Conservation (phyloP, 2,329 filamentous ascomycete species). For the Ramularia endophylla region DNA sequence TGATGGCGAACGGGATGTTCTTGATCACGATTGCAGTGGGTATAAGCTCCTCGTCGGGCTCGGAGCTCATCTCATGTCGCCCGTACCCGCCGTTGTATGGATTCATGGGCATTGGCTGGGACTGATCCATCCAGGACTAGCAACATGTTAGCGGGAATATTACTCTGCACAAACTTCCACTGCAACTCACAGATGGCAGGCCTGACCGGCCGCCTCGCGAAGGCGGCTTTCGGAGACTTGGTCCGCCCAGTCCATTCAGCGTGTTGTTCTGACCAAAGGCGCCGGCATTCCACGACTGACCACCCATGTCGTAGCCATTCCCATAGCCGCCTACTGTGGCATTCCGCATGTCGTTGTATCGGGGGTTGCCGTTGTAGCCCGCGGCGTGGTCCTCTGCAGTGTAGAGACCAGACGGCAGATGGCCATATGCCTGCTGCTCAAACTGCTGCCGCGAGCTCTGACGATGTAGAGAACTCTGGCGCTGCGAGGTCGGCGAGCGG, state of each 20-base stretch:
- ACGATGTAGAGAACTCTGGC: conserved; percentile 58
- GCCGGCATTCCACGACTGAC: conserved; percentile 75
- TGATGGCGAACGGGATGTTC: conserved; percentile 97
- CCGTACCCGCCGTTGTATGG: conserved; percentile 39
- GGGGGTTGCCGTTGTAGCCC: conserved; percentile 47
- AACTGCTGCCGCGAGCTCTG: conserved; percentile 68
- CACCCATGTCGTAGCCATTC: conserved; percentile 61
- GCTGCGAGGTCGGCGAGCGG: conserved; percentile 69
- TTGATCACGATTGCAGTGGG: conserved; percentile 99
- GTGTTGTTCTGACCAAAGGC: conserved; percentile 62
- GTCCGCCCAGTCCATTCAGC: conserved; percentile 38
- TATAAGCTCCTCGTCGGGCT: conserved; percentile 79
- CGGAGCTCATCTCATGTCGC: conserved; percentile 43
- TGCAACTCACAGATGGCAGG: conserved; percentile 65
- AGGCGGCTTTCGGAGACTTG: conserved; percentile 42
- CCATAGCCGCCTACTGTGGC: conserved; percentile 56
- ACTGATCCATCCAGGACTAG: conserved; percentile 59
- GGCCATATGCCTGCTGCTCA: conserved; percentile 57
- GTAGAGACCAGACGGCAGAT: conserved; percentile 64
- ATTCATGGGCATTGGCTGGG: conserved; percentile 39
- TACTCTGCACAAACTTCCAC: conserved; percentile 1
- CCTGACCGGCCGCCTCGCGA: conserved; percentile 53
- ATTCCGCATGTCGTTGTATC: conserved; percentile 52
- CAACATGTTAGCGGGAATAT: conserved; percentile 12
- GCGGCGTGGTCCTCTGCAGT: conserved; percentile 59